Conservation (phyloP, 1,139 yeast species). For the Candida pseudoviswanathii region DNA sequence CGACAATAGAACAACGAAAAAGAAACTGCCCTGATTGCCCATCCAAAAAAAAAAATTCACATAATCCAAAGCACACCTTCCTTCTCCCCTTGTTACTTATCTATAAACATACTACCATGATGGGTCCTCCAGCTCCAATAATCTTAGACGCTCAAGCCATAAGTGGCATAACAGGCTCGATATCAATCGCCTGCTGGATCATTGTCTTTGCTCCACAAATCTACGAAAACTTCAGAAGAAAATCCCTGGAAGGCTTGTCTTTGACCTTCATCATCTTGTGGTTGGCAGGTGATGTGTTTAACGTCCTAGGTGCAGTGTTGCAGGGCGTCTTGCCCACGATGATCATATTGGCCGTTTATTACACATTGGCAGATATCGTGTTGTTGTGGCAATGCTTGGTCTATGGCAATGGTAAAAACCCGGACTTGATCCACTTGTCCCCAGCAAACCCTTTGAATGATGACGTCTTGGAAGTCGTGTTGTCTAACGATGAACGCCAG, state of each 20-base stretch:
- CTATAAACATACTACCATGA: not conserved
- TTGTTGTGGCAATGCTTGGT: conserved; percentile 78
- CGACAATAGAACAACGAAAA: too few species aligned
- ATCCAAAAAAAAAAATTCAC: not conserved
- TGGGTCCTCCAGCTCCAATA: conserved; percentile 56
- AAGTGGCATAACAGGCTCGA: conserved; percentile 87
- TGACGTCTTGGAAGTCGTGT: conserved; percentile 61
- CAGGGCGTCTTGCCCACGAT: conserved; percentile 92
- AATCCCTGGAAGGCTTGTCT: conserved; percentile 86
- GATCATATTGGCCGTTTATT: conserved; percentile 87
- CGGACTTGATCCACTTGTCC: conserved; percentile 76
- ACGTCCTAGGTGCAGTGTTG: conserved; percentile 82
- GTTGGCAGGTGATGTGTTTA: conserved; percentile 89
- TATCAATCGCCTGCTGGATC: conserved; percentile 96
- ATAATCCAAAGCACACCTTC: not conserved
- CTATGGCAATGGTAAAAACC: conserved; percentile 56
- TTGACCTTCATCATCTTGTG: conserved; percentile 80
- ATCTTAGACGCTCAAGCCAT: conserved; percentile 74
- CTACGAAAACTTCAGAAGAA: conserved; percentile 82
- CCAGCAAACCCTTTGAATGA: conserved; percentile 88
- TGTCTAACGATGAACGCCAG: conserved; percentile 37
- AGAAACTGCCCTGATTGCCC: not conserved
- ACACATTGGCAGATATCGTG: conserved; percentile 86
- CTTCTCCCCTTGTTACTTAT: not conserved
- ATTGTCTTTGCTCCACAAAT: conserved; percentile 97